These are phyloP conservation scores for Paecilomyces variotii DNA, from an alignment of 2,329 filamentous ascomycete species.

Conservation along the genomic window DNA sequence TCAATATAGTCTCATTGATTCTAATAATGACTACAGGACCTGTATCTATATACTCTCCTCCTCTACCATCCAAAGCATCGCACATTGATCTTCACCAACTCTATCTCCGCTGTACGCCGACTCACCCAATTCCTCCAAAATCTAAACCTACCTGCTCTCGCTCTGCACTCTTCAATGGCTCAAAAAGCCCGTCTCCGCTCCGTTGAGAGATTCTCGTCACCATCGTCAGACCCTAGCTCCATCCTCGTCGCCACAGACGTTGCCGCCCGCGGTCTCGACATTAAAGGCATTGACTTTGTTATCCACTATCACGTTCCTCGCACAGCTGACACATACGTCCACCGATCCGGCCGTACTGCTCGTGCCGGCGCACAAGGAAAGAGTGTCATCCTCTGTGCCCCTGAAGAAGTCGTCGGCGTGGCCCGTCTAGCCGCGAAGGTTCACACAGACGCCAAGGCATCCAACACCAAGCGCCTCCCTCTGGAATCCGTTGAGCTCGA, in stretches of 20 bases:
- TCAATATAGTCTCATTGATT: background rate
- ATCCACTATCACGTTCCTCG: constrained; percentile 94
- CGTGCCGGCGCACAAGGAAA: constrained; percentile 69
- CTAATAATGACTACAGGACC: constrained; percentile 48
- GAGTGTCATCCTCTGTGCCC: constrained; percentile 80
- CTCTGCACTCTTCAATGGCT: constrained; percentile 87
- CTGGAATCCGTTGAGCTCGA: constrained; percentile 68
- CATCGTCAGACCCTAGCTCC: constrained; percentile 45
- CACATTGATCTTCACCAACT: constrained; percentile 90
- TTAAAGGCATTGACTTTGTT: constrained; percentile 79
- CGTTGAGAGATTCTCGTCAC: constrained; percentile 75
- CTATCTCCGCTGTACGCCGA: constrained; percentile 83
- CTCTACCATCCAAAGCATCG: constrained; percentile 73
- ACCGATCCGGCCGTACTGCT: constrained; percentile 88
- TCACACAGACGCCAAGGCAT: constrained; percentile 54
- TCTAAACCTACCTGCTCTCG: constrained; percentile 65
- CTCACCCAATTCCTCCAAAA: constrained; percentile 77
- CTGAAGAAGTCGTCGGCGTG: constrained; percentile 82
- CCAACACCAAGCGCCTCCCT: constrained; percentile 52
- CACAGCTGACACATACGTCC: constrained; percentile 86
- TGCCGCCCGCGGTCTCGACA: constrained; percentile 87
- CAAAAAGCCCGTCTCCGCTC: constrained; percentile 93
- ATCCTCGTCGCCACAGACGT: constrained; percentile 91
- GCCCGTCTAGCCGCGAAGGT: constrained; percentile 80
- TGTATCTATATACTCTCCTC: constrained; percentile 84